A percentile compares a stretch with the other conserved stretches of the same genome.
Conservation (phyloP, 2,329 filamentous ascomycete species). For the Aspergillus sp. region DNA sequence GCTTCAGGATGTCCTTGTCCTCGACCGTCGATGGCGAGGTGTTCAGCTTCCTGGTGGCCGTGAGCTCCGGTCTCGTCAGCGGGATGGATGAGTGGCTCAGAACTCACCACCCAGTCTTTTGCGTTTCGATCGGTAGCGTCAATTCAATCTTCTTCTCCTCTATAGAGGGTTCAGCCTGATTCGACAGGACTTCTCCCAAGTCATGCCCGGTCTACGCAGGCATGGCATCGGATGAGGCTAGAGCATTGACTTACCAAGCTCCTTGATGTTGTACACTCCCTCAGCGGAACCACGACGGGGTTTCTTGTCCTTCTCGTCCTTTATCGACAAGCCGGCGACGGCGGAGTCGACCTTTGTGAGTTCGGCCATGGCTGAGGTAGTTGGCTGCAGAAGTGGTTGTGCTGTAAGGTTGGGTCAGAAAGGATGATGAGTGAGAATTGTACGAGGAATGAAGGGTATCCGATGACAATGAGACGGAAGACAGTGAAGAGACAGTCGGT, state of each 20-base stretch:
- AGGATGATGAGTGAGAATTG: conserved; percentile 3
- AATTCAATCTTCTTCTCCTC: conserved; percentile 33
- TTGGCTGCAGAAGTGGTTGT: neutral
- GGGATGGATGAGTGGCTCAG: neutral
- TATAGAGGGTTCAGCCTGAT: conserved; percentile 8
- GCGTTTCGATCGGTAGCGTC: conserved; percentile 34
- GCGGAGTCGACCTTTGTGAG: conserved; percentile 90
- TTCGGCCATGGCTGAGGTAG: conserved; percentile 55
- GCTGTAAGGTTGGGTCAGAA: neutral
- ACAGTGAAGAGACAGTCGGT: neutral
- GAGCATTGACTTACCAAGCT: conserved; percentile 67
- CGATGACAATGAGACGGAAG: conserved; percentile 7
- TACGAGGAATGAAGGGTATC: neutral
- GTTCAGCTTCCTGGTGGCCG: conserved; percentile 79
- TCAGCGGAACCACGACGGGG: conserved; percentile 65
- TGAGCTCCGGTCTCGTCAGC: neutral
- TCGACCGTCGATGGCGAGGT: conserved; percentile 74
- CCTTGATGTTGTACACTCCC: conserved; percentile 78
- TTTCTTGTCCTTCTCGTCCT: conserved; percentile 59
- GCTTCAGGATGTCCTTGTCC: conserved; percentile 80
- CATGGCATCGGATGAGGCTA: neutral
- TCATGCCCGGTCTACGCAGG: too few species aligned
- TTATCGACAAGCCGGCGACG: conserved; percentile 72
- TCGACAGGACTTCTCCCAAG: too few species aligned
- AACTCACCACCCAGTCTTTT: conserved; percentile 35